A percentile compares a stretch with the other conserved stretches of the same genome.
These are phyloP conservation scores for Vigna mungo DNA, from an alignment of 306 rosid species.

Conservation along the genomic window DNA sequence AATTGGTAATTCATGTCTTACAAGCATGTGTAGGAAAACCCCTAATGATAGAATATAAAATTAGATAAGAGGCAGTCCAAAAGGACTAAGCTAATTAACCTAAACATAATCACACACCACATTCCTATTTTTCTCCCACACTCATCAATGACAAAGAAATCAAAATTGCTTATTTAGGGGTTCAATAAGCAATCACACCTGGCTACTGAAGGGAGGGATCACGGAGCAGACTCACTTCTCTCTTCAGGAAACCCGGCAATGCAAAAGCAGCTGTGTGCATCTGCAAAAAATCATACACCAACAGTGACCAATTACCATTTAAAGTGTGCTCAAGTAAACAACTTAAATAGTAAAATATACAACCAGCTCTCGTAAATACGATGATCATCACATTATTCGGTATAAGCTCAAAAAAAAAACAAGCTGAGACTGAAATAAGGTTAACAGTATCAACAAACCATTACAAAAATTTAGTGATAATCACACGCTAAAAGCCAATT, in stretches of 20 bases:
- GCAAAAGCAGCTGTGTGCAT: slow-evolving; percentile 92
- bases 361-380: no score
- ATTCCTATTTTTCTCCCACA: slow-evolving; percentile 30
- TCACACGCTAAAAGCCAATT: no score
- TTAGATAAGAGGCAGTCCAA: not conserved
- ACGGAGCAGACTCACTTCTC: slow-evolving; percentile 62
- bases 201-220: slow-evolving; percentile 27
- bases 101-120: slow-evolving; percentile 38
- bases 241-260: slow-evolving; percentile 76
- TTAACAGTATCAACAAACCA: no score
- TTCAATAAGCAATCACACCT: not conserved
- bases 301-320: not conserved
- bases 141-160: not conserved
- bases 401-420: not conserved
- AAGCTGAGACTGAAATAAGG: no score
- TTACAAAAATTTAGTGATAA: no score
- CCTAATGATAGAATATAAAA: not conserved
- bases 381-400: no score
- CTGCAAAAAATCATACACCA: slow-evolving; percentile 50
- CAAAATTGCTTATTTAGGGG: slow-evolving; percentile 25
- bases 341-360: not conserved
- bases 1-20: not conserved
- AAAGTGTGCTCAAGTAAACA: not conserved
- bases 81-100: slow-evolving; percentile 17
- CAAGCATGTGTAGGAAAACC: not conserved